Evolutionary conservation across 73 alveolate species (phyloP).

Genomic region (Paramecium primaurelia): DNA sequence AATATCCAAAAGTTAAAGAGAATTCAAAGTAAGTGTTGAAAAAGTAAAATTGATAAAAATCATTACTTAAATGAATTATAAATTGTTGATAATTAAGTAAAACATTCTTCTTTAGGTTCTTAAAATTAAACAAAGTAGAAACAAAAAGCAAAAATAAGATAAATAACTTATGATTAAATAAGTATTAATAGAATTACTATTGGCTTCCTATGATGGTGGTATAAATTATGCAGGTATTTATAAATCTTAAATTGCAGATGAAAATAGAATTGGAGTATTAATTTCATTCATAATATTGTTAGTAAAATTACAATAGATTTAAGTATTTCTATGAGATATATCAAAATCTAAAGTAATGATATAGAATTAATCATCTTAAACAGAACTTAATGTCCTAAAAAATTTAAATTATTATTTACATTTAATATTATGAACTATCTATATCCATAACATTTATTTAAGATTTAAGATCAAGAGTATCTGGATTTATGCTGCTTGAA

Average conservation of each 20-base stretch:
- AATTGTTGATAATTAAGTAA: background rate
- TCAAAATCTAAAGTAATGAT: background rate
- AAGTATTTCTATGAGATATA: background rate
- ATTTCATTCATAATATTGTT: background rate
- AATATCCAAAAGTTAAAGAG: background rate
- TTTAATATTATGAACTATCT: background rate
- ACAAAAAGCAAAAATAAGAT: background rate
- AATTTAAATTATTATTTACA: background rate
- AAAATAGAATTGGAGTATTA: background rate
- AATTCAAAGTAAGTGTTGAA: background rate
- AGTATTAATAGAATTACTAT: background rate
- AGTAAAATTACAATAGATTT: background rate
- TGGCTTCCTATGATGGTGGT: background rate
- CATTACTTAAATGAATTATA: background rate
- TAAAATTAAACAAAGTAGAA: background rate
- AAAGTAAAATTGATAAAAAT: conserved; percentile 3
- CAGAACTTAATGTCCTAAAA: background rate
- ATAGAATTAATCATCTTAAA: background rate
- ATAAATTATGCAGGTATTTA: conserved; percentile 13
- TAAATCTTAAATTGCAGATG: background rate
- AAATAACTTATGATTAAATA: background rate
- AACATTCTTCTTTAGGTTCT: conserved; percentile 26
- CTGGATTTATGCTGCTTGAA: background rate
- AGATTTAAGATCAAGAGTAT: background rate
- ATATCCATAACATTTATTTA: background rate